Conservation (phyloP, 345 rosid genomes). For the Geranium brycei region DNA sequence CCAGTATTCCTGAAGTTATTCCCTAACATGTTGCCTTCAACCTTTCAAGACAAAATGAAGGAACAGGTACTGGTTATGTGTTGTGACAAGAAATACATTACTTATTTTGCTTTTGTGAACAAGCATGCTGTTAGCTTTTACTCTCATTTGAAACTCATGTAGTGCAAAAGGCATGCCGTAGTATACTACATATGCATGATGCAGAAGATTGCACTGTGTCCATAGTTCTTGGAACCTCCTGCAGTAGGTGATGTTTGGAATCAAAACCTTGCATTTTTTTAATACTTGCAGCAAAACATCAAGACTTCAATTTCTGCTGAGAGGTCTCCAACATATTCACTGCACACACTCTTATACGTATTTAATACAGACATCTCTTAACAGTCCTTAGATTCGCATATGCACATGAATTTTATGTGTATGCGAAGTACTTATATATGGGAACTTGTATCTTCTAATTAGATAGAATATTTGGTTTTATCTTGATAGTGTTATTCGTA, state of each 20-base stretch:
- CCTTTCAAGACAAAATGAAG: conserved; percentile 75
- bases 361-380: neutral
- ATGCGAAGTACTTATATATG: neutral
- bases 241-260: no score
- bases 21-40: conserved; percentile 73
- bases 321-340: neutral
- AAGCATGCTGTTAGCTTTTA: neutral
- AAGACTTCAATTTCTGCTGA: neutral
- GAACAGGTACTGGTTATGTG: conserved; percentile 33
- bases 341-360: neutral
- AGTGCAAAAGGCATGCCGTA: neutral
- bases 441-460: neutral
- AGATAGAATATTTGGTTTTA: neutral
- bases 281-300: neutral
- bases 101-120: neutral
- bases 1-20: conserved; percentile 62
- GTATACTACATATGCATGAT: neutral
- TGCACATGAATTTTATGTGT: neutral
- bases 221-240: neutral
- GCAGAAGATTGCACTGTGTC: neutral
- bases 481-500: conserved; percentile 11
- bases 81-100: neutral
- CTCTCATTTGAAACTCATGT: neutral
- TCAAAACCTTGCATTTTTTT: neutral
- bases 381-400: neutral